These are phyloP conservation scores for Petunia secreta DNA, from an alignment of 257 asterid species.

Conservation along the genomic window DNA sequence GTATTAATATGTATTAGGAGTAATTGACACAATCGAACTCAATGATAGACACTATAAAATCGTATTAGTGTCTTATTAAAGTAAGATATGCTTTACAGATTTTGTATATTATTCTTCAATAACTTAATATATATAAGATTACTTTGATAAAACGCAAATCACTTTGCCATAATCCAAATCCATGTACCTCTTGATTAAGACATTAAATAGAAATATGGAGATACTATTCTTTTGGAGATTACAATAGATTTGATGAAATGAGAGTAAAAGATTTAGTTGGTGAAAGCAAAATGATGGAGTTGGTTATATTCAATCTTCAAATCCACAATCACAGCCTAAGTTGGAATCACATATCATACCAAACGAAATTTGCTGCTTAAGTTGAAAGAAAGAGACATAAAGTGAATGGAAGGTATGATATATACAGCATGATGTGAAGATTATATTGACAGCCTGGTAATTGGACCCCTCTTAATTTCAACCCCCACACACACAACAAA, in stretches of 20 bases:
- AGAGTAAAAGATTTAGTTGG: conserved; percentile 43
- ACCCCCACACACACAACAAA: conserved; percentile 43
- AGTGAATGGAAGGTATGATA: conserved; percentile 47
- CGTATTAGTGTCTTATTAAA: neutral
- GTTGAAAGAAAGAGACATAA: conserved; percentile 67
- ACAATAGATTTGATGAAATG: conserved; percentile 23
- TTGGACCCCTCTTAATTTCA: conserved; percentile 47
- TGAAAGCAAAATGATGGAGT: conserved; percentile 45
- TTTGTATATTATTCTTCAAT: neutral
- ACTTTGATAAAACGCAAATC: conserved; percentile 1
- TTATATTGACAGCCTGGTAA: conserved; percentile 60
- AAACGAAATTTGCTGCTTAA: conserved; percentile 50
- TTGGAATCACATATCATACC: conserved; percentile 45
- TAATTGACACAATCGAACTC: neutral
- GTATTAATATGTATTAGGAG: no score
- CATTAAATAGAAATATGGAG: conserved; percentile 18
- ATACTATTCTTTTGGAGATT: conserved; percentile 6
- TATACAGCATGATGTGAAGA: conserved; percentile 34
- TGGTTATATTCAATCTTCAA: conserved; percentile 25
- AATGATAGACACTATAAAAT: neutral
- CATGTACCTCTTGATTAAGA: neutral
- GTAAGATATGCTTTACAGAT: conserved; percentile 4
- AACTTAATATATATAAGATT: neutral
- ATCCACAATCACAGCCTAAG: conserved; percentile 27
- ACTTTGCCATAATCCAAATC: conserved; percentile 17